Conservation (phyloP, 495 filamentous ascomycete genomes). For the Annulohypoxylon moriforme region DNA sequence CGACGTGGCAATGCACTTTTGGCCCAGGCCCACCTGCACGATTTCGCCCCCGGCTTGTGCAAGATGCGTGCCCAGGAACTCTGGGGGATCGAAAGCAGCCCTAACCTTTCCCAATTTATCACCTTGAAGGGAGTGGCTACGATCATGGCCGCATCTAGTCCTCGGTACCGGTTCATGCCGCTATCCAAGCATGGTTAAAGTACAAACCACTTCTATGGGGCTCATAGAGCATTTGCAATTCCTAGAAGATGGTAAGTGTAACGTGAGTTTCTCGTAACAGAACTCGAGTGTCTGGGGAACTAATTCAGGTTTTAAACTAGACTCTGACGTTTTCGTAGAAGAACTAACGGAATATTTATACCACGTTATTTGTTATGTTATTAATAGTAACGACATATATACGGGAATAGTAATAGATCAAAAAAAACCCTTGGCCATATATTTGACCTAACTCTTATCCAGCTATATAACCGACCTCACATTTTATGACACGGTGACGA, state of each 20-base stretch:
- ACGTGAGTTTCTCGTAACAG: constrained; percentile 12
- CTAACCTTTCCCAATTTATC: constrained; percentile 34
- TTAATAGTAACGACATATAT: background rate
- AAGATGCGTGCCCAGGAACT: constrained; percentile 40
- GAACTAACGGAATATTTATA: background rate
- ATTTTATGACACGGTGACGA: constrained; percentile 5
- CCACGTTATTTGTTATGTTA: background rate
- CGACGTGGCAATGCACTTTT: constrained; percentile 45
- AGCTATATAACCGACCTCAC: background rate
- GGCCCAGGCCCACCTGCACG: constrained; percentile 45
- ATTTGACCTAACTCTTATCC: constrained; percentile 2
- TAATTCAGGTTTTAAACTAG: background rate
- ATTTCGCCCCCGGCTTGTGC: constrained; percentile 44
- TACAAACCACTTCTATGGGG: constrained; percentile 19
- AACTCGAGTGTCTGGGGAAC: background rate
- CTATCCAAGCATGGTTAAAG: constrained; percentile 21
- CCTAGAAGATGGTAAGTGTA: constrained; percentile 21
- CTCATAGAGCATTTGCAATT: constrained; percentile 12
- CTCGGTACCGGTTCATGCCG: constrained; percentile 28
- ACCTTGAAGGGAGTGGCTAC: constrained; percentile 11
- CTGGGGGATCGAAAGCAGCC: constrained; percentile 34
- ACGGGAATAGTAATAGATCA: background rate
- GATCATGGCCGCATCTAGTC: constrained; percentile 33
- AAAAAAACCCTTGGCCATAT: background rate
- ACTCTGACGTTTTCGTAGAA: background rate